A percentile compares a stretch with the other conserved stretches of the same genome.
These are phyloP conservation scores for Scleromitrula shiraiana DNA, from an alignment of 2,329 filamentous ascomycete genomes.

Conservation along the genomic window DNA sequence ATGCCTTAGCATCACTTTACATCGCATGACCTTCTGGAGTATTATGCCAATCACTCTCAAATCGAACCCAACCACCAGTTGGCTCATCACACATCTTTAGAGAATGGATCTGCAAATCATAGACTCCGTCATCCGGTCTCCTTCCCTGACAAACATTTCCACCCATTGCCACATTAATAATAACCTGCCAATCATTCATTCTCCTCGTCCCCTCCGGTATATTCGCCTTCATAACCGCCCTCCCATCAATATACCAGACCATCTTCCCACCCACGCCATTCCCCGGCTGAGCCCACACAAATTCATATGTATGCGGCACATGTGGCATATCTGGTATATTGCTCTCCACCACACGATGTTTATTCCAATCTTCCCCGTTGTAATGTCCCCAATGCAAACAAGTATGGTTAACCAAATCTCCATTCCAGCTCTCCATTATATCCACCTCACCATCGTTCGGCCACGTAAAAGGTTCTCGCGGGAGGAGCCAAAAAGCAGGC, in stretches of 20 bases:
- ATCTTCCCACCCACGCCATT: conserved; percentile 37
- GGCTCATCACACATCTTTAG: conserved; percentile 46
- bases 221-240: conserved; percentile 47
- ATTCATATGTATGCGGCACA: conserved; percentile 44
- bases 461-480: conserved; percentile 49
- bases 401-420: conserved; percentile 44
- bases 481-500: conserved; percentile 55
- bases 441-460: conserved; percentile 52
- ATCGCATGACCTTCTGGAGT: conserved; percentile 10
- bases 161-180: conserved; percentile 56
- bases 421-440: conserved; percentile 55
- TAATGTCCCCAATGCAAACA: conserved; percentile 53
- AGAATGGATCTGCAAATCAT: conserved; percentile 48
- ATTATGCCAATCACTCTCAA: conserved; percentile 41
- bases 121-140: conserved; percentile 43
- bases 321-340: conserved; percentile 39
- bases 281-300: conserved; percentile 46
- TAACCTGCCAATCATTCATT: conserved; percentile 47
- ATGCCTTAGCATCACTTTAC: neutral
- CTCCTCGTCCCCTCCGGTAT: conserved; percentile 45
- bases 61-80: conserved; percentile 46
- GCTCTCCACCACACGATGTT: conserved; percentile 48
- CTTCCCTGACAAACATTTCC: conserved; percentile 49
- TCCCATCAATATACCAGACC: conserved; percentile 52
- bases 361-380: conserved; percentile 45